Conservation (phyloP, 176 grass and related monocot genomes). For the Chloris gayana region DNA sequence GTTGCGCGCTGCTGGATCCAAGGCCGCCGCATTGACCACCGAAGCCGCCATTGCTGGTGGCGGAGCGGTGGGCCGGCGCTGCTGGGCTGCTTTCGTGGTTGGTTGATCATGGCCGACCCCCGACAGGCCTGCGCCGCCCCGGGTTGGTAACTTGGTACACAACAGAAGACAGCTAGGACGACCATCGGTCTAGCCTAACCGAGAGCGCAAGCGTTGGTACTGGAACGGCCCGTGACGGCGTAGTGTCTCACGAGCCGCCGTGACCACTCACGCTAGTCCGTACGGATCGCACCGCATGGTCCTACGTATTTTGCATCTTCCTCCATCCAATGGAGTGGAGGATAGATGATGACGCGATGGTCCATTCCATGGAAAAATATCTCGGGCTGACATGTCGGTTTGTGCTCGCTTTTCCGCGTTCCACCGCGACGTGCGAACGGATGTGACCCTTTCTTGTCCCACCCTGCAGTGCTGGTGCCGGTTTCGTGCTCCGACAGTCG, state of each 20-base stretch:
- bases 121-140: background rate
- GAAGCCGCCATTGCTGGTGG: background rate
- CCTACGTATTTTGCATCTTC: too few relatives aligned
- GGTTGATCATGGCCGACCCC: background rate
- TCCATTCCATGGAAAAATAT: background rate
- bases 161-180: background rate
- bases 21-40: background rate
- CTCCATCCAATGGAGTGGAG: too few relatives aligned
- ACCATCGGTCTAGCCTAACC: background rate
- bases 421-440: background rate
- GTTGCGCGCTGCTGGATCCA: conserved; percentile 2
- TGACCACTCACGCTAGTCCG: too few relatives aligned
- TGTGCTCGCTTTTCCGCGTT: background rate
- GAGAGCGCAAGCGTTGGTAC: background rate
- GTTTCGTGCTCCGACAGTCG: background rate
- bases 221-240: too few relatives aligned
- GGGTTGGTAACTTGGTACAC: background rate
- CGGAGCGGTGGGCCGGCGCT: background rate
- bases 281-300: too few relatives aligned
- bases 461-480: background rate
- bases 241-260: too few relatives aligned
- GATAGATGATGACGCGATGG: too few relatives aligned
- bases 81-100: background rate
- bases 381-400: too few relatives aligned
- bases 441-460: background rate